Percentiles rank a stretch among this genome's conserved stretches.
Evolutionary conservation across 257 asterid genomes (phyloP).

Genomic region (Datura wrightii): DNA sequence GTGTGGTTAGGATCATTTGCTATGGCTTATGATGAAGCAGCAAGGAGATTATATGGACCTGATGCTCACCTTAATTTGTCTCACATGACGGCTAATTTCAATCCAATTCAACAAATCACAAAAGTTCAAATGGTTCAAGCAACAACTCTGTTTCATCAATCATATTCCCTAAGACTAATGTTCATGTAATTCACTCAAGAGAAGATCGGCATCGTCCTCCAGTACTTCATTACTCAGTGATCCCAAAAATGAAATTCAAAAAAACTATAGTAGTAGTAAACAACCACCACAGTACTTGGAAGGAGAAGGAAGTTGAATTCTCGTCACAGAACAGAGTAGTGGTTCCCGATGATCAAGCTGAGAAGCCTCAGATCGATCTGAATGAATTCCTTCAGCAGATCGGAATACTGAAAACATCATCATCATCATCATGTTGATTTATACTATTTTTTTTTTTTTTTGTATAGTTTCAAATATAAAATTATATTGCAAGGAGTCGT

Average conservation of each 20-base stretch:
- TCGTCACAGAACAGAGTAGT: slow-evolving; percentile 39
- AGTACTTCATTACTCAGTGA: slow-evolving; percentile 58
- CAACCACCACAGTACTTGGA: slow-evolving; percentile 38
- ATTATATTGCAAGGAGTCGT: no score
- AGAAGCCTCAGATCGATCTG: slow-evolving; percentile 92
- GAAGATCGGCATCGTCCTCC: slow-evolving; percentile 36
- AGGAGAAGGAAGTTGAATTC: slow-evolving; percentile 49
- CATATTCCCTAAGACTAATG: slow-evolving; percentile 93
- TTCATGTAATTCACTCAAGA: slow-evolving; percentile 85
- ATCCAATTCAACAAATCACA: slow-evolving; percentile 85
- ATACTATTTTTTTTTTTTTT: no score
- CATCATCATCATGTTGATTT: slow-evolving; percentile 24
- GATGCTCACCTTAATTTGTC: slow-evolving; percentile 95
- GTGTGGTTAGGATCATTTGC: slow-evolving; percentile 95
- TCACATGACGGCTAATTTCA: slow-evolving; percentile 75
- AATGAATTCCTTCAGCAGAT: slow-evolving; percentile 88
- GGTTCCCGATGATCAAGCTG: slow-evolving; percentile 38
- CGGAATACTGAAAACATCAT: slow-evolving; percentile 72
- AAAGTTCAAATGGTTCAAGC: slow-evolving; percentile 81
- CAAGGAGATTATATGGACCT: slow-evolving; percentile 84
- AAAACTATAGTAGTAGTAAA: slow-evolving; percentile 36
- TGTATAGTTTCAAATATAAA: no score
- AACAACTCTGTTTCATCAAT: slow-evolving; percentile 44
- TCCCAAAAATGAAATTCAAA: slow-evolving; percentile 46
- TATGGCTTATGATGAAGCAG: slow-evolving; percentile 98